Conservation (phyloP, 2,329 filamentous ascomycete genomes). For the Aotearoamyces nothofagi region DNA sequence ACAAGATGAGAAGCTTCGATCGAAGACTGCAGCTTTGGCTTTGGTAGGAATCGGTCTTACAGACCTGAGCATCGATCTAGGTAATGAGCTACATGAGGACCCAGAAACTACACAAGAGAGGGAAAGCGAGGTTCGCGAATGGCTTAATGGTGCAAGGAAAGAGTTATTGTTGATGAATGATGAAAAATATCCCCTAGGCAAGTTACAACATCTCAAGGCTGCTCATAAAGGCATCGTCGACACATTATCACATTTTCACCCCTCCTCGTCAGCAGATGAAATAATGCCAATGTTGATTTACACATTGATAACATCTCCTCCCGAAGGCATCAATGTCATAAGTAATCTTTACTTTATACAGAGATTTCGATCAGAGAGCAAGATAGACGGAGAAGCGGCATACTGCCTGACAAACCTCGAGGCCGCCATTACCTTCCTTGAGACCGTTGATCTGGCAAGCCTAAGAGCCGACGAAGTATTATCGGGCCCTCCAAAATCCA, state of each 20-base stretch:
- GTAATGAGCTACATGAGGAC: conserved; percentile 35
- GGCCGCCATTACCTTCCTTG: conserved; percentile 83
- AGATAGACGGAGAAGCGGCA: conserved; percentile 83
- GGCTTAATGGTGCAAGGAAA: conserved; percentile 54
- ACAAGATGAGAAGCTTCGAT: conserved; percentile 84
- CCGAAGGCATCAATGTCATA: conserved; percentile 74
- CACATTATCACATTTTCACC: conserved; percentile 52
- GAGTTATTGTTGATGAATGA: conserved; percentile 73
- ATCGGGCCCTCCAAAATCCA: conserved; percentile 46
- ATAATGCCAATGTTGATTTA: conserved; percentile 96
- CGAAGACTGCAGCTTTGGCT: conserved; percentile 77
- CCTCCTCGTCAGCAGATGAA: conserved; percentile 85
- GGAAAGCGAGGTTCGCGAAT: conserved; percentile 53
- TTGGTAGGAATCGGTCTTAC: conserved; percentile 83
- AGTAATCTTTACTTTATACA: conserved; percentile 95
- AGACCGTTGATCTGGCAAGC: conserved; percentile 87
- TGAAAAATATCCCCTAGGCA: conserved; percentile 76
- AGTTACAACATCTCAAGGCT: conserved; percentile 74
- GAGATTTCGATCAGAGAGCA: conserved; percentile 70
- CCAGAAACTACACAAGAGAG: conserved; percentile 42
- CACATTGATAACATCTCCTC: conserved; percentile 78
- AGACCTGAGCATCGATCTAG: conserved; percentile 69
- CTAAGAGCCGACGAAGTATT: conserved; percentile 66
- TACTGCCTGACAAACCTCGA: conserved; percentile 96
- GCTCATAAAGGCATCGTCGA: conserved; percentile 94